Evolutionary conservation across 805 yeast genomes (phyloP).

Genomic region (Candida krabiensis): DNA sequence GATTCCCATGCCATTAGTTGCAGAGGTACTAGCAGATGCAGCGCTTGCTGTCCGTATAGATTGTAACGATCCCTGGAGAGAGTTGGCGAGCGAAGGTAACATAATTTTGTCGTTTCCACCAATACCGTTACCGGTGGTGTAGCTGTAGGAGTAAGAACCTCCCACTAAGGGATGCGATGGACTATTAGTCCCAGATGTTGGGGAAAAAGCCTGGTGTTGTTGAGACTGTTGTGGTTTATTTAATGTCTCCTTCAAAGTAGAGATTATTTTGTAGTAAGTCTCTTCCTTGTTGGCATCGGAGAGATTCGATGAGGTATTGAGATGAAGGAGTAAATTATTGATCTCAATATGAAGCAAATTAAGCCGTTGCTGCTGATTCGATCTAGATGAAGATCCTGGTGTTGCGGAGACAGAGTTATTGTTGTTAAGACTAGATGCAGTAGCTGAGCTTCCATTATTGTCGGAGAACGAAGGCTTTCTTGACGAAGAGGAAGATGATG

Average conservation of each 20-base stretch:
- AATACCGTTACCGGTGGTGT: conserved; percentile 11
- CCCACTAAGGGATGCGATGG: conserved; percentile 16
- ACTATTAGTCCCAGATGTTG: conserved; percentile 19
- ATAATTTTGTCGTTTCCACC: conserved; percentile 18
- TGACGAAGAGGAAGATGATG: conserved; percentile 23
- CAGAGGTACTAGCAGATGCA: conserved; percentile 1
- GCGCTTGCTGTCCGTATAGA: conserved; percentile 17
- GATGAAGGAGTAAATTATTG: conserved; percentile 28
- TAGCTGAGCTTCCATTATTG: too few species aligned
- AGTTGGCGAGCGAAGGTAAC: conserved; percentile 25
- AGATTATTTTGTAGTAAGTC: conserved; percentile 24
- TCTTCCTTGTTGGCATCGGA: conserved; percentile 28
- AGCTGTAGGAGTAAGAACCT: conserved; percentile 11
- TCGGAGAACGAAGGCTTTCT: conserved; percentile 17
- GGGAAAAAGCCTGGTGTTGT: conserved; percentile 14
- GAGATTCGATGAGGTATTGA: conserved; percentile 22
- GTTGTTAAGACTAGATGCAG: too few species aligned
- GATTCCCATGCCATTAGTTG: conserved; percentile 11
- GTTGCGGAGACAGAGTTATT: conserved; percentile 3
- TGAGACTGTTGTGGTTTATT: conserved; percentile 3
- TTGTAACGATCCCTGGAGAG: conserved; percentile 25
- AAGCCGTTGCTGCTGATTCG: conserved; percentile 17
- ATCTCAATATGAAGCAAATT: conserved; percentile 28
- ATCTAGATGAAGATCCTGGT: background rate
- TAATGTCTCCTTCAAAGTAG: conserved; percentile 23